Conservation (phyloP, 1,139 yeast species). For the Suhomyces choctaworum region DNA sequence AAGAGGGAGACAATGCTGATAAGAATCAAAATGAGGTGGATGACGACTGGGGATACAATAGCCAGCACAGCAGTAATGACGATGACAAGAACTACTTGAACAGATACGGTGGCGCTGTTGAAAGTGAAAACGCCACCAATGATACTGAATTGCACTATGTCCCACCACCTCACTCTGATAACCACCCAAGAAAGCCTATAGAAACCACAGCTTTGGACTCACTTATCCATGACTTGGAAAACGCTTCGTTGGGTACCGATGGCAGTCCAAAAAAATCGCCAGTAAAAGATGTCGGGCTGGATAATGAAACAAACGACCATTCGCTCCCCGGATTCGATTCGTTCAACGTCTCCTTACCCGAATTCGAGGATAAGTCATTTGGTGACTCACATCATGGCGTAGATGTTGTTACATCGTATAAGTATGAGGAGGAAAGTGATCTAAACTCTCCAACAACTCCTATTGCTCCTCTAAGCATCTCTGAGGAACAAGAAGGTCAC, state of each 20-base stretch:
- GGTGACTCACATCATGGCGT: conserved; percentile 1
- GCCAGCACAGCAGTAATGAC: conserved; percentile 24
- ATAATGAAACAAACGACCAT: conserved; percentile 5
- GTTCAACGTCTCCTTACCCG: conserved; percentile 28
- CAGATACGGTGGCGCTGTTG: not conserved
- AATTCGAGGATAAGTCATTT: conserved; percentile 25
- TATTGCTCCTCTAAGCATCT: conserved; percentile 30
- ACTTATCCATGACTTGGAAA: conserved; percentile 37
- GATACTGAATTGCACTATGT: conserved; percentile 7
- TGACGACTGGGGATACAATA: conserved; percentile 33
- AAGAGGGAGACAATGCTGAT: conserved; percentile 14
- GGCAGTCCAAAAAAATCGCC: conserved; percentile 8
- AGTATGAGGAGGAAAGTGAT: conserved; percentile 14
- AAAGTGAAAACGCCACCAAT: conserved; percentile 2
- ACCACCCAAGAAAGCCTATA: conserved; percentile 3
- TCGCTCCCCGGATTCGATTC: conserved; percentile 27
- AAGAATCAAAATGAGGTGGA: conserved; percentile 17
- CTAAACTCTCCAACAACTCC: conserved; percentile 26
- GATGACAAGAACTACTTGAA: conserved; percentile 7
- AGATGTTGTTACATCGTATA: conserved; percentile 1
- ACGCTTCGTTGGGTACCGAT: conserved; percentile 21
- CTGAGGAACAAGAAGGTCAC: conserved; percentile 29
- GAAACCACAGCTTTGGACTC: conserved; percentile 36
- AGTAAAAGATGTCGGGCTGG: conserved; percentile 3
- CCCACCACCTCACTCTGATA: conserved; percentile 1